A percentile compares a stretch with the other conserved stretches of the same genome.
Conservation (phyloP, 768 basidiomycete species). For the Boletus reticuloceps region DNA sequence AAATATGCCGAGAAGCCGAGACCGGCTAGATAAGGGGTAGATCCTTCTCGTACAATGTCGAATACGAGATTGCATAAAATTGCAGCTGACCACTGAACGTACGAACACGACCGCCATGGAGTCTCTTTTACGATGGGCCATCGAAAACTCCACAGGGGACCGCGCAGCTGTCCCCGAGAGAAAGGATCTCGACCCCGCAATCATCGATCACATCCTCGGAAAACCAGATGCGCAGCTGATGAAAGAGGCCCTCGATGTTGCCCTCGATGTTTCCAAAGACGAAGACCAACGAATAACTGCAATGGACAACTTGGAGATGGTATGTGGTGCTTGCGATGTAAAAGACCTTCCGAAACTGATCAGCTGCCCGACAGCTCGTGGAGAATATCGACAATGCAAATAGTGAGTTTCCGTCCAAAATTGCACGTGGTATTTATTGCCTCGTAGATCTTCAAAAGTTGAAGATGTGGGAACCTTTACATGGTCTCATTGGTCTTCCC, state of each 20-base stretch:
- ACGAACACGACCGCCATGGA: conserved; percentile 51
- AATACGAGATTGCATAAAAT: neutral
- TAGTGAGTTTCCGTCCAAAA: conserved; percentile 32
- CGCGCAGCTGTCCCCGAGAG: conserved; percentile 34
- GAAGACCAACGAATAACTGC: conserved; percentile 65
- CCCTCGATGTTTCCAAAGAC: conserved; percentile 50
- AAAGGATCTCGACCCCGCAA: conserved; percentile 70
- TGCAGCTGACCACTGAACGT: neutral
- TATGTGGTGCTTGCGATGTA: conserved; percentile 29
- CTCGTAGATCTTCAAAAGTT: conserved; percentile 67
- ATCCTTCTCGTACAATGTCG: conserved; percentile 6
- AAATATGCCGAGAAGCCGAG: conserved; percentile 15
- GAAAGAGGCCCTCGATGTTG: conserved; percentile 73
- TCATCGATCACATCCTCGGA: conserved; percentile 84
- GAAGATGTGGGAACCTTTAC: conserved; percentile 76
- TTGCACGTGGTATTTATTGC: neutral
- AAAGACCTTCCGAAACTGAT: neutral
- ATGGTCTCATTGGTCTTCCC: conserved; percentile 55
- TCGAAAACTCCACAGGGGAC: conserved; percentile 56
- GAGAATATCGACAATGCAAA: conserved; percentile 93
- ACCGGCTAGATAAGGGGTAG: conserved; percentile 8
- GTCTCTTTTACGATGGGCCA: conserved; percentile 77
- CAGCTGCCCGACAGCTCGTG: conserved; percentile 51
- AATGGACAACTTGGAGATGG: conserved; percentile 88
- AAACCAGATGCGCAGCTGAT: conserved; percentile 79